Percentiles rank a stretch among this genome's conserved stretches.
phyloP scores from a whole-genome alignment of 352 stramenopile genomes.

The Globisporangium heterothallicum region DNA sequence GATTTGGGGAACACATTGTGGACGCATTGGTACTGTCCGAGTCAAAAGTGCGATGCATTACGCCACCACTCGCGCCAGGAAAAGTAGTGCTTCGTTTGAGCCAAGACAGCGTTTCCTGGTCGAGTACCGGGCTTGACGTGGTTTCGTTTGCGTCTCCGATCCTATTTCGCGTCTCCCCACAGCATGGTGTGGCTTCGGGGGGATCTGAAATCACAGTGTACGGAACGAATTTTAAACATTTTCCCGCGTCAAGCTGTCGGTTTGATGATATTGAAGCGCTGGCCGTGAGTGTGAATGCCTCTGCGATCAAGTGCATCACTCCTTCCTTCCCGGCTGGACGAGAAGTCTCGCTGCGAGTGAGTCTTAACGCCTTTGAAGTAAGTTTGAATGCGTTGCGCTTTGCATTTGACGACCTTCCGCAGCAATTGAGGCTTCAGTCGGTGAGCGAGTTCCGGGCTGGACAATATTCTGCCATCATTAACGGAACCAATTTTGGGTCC shows the following conservation, averaged over 20 bases:
- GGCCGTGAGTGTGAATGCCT: constrained; percentile 24
- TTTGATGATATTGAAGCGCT: constrained; percentile 23
- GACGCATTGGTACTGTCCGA: constrained; percentile 22
- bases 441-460: constrained; percentile 6
- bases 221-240: constrained; percentile 36
- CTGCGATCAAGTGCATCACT: constrained; percentile 25
- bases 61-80: constrained; percentile 23
- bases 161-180: constrained; percentile 22
- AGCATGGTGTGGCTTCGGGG: constrained; percentile 4
- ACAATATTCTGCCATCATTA: constrained; percentile 12
- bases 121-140: constrained; percentile 20
- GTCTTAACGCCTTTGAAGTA: constrained; percentile 36
- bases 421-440: constrained; percentile 9
- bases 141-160: constrained; percentile 24
- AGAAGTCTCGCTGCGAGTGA: constrained; percentile 19
- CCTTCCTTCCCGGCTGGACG: constrained; percentile 8
- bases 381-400: constrained; percentile 23
- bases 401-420: constrained; percentile 12
- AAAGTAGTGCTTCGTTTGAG: constrained; percentile 17
- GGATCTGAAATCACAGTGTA: constrained; percentile 21
- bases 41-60: constrained; percentile 24
- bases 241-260: constrained; percentile 23
- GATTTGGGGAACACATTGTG: constrained; percentile 24
- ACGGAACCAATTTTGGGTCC: constrained; percentile 11
- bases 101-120: constrained; percentile 37